Percentiles rank a stretch among this genome's conserved stretches.
Conservation (phyloP, 2,329 filamentous ascomycete species). For the Sclerotinia subarctica region DNA sequence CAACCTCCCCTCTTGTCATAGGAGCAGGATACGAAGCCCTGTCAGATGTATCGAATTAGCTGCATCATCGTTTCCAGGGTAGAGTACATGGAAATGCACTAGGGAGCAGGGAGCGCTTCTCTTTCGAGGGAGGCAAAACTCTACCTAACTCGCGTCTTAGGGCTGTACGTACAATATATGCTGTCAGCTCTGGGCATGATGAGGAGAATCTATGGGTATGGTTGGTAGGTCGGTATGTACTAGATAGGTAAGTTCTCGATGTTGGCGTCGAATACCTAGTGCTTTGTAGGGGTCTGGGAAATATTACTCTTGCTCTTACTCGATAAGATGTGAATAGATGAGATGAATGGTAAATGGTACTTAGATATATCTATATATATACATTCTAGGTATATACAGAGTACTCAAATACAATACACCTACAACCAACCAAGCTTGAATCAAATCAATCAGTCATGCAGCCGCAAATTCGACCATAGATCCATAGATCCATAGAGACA, state of each 20-base stretch:
- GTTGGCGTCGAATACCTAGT: too few relatives aligned
- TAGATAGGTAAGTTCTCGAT: neutral
- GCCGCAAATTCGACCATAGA: neutral
- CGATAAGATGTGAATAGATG: neutral
- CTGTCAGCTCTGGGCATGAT: too few relatives aligned
- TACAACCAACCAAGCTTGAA: neutral
- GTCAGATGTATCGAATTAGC: neutral
- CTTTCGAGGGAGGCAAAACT: neutral
- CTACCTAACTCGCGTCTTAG: neutral
- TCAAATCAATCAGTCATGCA: neutral
- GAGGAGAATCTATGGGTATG: neutral
- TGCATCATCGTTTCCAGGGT: neutral
- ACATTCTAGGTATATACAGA: too few relatives aligned
- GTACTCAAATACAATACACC: too few relatives aligned
- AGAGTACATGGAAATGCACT: neutral
- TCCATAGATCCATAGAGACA: neutral
- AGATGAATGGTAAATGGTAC: neutral
- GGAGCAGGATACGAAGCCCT: neutral
- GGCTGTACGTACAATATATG: conserved; percentile 9
- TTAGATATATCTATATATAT: too few relatives aligned
- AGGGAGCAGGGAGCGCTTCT: neutral
- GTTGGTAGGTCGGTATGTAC: neutral
- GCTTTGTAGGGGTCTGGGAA: too few relatives aligned
- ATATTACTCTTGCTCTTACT: too few relatives aligned
- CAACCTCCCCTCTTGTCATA: neutral